Evolutionary conservation across 2,329 filamentous ascomycete species (phyloP).

Genomic region (Diplodia sapinea): DNA sequence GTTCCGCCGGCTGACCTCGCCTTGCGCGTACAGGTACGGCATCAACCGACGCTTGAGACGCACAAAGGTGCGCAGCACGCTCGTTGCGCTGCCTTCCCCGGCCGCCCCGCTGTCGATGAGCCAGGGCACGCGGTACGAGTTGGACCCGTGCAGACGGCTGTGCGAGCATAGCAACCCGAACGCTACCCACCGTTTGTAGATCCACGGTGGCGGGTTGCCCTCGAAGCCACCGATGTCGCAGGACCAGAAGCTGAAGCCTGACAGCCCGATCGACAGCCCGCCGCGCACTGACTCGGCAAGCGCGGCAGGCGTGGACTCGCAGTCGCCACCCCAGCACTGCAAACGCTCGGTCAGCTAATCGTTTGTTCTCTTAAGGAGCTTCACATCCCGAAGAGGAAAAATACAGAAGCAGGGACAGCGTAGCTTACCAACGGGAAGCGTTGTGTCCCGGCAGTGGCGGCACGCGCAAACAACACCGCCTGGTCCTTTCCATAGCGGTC

Average conservation of each 20-base stretch:
- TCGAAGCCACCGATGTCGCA: slow-evolving; percentile 76
- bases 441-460: slow-evolving; percentile 71
- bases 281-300: slow-evolving; percentile 74
- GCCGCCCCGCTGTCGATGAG: slow-evolving; percentile 67
- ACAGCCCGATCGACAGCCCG: slow-evolving; percentile 67
- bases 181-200: slow-evolving; percentile 81
- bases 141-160: slow-evolving; percentile 72
- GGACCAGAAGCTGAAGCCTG: slow-evolving; percentile 71
- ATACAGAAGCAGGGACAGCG: background rate
- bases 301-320: slow-evolving; percentile 74
- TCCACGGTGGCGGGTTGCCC: slow-evolving; percentile 67
- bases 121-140: slow-evolving; percentile 77
- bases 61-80: slow-evolving; percentile 61
- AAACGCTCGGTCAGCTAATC: slow-evolving; percentile 40
- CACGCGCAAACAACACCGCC: slow-evolving; percentile 71
- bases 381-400: background rate
- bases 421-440: slow-evolving; percentile 62
- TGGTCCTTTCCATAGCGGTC: slow-evolving; percentile 57
- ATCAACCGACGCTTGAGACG: slow-evolving; percentile 62
- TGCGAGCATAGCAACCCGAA: slow-evolving; percentile 74
- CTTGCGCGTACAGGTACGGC: slow-evolving; percentile 63
- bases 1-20: slow-evolving; percentile 55
- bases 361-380: background rate
- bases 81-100: slow-evolving; percentile 56
- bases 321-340: slow-evolving; percentile 72